These are phyloP conservation scores for Chlorella ohadii DNA, from an alignment of 139 green algal species.

Conservation along the genomic window DNA sequence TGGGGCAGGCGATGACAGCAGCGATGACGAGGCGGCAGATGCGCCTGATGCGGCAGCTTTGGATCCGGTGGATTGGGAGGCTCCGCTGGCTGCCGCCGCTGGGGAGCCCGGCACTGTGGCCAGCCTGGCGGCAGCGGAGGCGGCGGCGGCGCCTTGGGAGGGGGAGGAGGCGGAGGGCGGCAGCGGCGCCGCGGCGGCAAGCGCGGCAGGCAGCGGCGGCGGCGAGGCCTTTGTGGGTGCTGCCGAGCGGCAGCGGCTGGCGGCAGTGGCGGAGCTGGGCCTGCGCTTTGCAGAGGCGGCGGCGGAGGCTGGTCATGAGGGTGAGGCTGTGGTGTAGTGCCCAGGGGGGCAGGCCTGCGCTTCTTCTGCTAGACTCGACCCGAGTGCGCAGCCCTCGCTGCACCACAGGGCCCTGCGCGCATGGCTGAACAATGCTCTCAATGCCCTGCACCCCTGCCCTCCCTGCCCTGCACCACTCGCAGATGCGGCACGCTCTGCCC, in stretches of 20 bases:
- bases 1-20: neutral
- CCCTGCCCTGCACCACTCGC: neutral
- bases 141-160: conserved; percentile 1
- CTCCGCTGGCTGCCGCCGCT: conserved; percentile 1
- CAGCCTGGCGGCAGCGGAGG: neutral
- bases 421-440: no score
- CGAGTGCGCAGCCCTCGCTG: no score
- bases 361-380: no score
- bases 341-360: no score
- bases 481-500: conserved; percentile 38
- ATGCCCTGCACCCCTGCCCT: neutral
- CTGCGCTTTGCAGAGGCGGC: conserved; percentile 43
- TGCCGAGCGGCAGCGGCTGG: conserved; percentile 22
- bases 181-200: neutral
- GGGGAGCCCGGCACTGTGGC: neutral
- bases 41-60: neutral
- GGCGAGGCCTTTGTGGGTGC: conserved; percentile 15
- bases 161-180: conserved; percentile 8
- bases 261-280: conserved; percentile 26
- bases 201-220: neutral
- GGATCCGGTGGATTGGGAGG: conserved; percentile 45
- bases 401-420: no score
- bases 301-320: conserved; percentile 10
- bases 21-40: neutral
- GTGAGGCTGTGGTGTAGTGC: no score